Evolutionary conservation across 2,329 filamentous ascomycete genomes (phyloP), one percentile per base, ranked within the genome.

Genomic region (Rhytidhysteron rufulum): DNA sequence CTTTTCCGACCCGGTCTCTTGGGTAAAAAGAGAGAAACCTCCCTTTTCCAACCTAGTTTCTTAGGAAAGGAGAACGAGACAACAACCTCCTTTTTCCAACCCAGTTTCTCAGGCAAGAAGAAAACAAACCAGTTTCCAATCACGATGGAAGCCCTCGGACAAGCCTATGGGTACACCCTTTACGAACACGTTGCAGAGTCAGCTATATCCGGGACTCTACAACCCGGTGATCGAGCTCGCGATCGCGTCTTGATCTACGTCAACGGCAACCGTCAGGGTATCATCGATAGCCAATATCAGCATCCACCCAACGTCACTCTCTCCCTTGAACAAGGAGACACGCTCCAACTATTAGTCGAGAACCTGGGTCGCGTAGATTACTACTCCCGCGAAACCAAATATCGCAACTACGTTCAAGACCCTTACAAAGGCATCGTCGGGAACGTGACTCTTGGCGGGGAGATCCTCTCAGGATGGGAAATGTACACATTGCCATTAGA

Each of bases 291-390:
- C 46, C 67, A 62, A 15, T 75, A 75, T 47, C 44, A 53, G 30
- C 45, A 51, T 8, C 71, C 72, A 0, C 52, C 54, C 1, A 60
- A 55, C 4, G 62, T 76, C 10, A 62, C 42, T 0, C 36, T 76
- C 1, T 42, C 51, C 0, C 53, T 77, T 6, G 47, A 55, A 15
- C 45, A 50, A 1, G 69, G 69, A 5, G 71, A 74, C 45, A 60
- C 49, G 18, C 44, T 75, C 4, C 58, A 66, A 41, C 61, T 75
- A 0, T 51, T 76, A 3, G 66, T 75, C 2, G 73, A 77, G 52
- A 77, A 76, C 36, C 60, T 77, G n/a, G 73, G 73, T 2, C 65
- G 73, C 3, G 69, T 75, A 1, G 68, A 75, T 44, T 74, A 71
- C 43, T 64, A 63, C 34, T 64, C 66, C 3, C 51, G 57, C 4